A percentile compares a stretch with the other conserved stretches of the same genome.
Conservation (phyloP, 805 yeast species). For the Candida tibetensis region DNA sequence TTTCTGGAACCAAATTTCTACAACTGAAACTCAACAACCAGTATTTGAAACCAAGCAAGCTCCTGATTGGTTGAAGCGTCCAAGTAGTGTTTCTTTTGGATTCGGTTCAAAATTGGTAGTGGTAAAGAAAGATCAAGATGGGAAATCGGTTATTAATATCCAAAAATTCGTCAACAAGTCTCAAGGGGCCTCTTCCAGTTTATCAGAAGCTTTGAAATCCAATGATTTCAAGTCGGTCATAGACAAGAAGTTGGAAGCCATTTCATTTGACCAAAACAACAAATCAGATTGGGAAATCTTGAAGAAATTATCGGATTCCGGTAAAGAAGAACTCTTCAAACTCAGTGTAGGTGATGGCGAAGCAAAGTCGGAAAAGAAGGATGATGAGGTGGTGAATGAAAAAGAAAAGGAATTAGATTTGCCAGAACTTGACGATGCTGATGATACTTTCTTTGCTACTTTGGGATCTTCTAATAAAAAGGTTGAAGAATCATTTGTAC, state of each 20-base stretch:
- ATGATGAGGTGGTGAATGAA: conserved; percentile 7
- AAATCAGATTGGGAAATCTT: conserved; percentile 67
- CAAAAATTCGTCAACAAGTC: conserved; percentile 41
- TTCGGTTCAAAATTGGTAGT: conserved; percentile 87
- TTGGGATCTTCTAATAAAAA: conserved; percentile 17
- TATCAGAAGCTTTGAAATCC: conserved; percentile 56
- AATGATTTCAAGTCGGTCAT: conserved; percentile 55
- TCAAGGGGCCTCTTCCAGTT: conserved; percentile 33
- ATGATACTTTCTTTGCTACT: conserved; percentile 38
- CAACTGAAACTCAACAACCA: conserved; percentile 70
- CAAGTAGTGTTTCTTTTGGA: conserved; percentile 77
- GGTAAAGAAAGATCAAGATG: conserved; percentile 41
- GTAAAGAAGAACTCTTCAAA: conserved; percentile 49
- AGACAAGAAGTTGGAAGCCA: conserved; percentile 46
- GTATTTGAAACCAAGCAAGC: conserved; percentile 72
- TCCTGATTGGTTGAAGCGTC: conserved; percentile 83
- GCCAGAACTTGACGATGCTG: conserved; percentile 10
- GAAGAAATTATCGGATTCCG: conserved; percentile 48
- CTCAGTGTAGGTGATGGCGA: conserved; percentile 14
- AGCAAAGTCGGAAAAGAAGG: conserved; percentile 6
- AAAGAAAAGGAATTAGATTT: conserved; percentile 4
- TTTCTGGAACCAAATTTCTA: conserved; percentile 79
- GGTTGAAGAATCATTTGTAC: conserved; percentile 29
- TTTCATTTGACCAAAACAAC: conserved; percentile 35
- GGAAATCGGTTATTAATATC: conserved; percentile 42